Percentiles rank a stretch among this genome's conserved stretches.
These are phyloP conservation scores for Pythium chondricola DNA, from an alignment of 352 stramenopile species.

Conservation along the genomic window DNA sequence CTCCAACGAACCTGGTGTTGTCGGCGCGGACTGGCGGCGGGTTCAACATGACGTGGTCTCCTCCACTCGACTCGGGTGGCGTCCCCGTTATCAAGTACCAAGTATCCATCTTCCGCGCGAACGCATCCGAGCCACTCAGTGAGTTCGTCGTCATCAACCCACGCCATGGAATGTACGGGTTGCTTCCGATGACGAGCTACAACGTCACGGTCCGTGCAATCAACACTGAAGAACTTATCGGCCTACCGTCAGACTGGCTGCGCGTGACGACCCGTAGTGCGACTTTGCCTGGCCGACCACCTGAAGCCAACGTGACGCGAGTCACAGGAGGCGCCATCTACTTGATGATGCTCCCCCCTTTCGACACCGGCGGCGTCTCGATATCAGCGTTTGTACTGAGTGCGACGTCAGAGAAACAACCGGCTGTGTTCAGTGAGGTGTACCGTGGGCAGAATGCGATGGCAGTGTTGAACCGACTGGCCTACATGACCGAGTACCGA, in stretches of 20 bases:
- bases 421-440: conserved; percentile 34
- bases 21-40: conserved; percentile 32
- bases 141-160: conserved; percentile 8
- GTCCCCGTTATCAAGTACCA: conserved; percentile 28
- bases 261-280: conserved; percentile 24
- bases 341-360: conserved; percentile 22
- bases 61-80: conserved; percentile 37
- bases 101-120: conserved; percentile 5
- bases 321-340: conserved; percentile 40
- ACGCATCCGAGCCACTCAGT: not conserved
- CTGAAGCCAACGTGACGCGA: conserved; percentile 11
- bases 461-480: conserved; percentile 24
- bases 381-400: conserved; percentile 24
- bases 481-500: conserved; percentile 37
- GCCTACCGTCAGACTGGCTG: conserved; percentile 10
- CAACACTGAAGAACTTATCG: conserved; percentile 27
- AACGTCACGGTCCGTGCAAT: conserved; percentile 26
- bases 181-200: conserved; percentile 28
- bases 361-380: conserved; percentile 31
- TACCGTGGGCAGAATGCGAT: conserved; percentile 22
- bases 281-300: conserved; percentile 33
- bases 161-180: conserved; percentile 15
- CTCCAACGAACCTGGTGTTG: conserved; percentile 17
- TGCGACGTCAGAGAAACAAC: conserved; percentile 27
- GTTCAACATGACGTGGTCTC: conserved; percentile 33